Evolutionary conservation across 2,329 filamentous ascomycete genomes (phyloP).

Genomic region (Botryotinia globosa): DNA sequence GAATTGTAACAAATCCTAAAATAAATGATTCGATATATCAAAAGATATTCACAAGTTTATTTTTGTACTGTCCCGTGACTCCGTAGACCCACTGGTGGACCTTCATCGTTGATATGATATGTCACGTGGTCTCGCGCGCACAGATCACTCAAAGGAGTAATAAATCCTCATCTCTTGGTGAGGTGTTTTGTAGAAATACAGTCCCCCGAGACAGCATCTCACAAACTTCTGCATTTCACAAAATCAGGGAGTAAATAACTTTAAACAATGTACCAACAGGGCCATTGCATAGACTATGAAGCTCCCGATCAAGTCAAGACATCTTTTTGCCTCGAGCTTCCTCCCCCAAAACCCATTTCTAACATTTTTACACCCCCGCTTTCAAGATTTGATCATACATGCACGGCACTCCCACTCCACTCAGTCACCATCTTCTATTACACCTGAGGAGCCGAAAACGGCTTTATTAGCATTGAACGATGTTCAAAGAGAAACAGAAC

Average conservation of each 20-base stretch:
- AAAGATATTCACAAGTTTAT: no score
- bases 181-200: not conserved
- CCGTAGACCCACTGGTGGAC: no score
- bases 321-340: not conserved
- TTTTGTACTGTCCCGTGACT: no score
- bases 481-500: not conserved
- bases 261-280: not conserved
- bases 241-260: not conserved
- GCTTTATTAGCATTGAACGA: not conserved
- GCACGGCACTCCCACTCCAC: not conserved
- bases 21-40: no score
- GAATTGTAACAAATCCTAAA: no score
- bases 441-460: not conserved
- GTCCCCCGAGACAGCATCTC: not conserved
- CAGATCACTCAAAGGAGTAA: not conserved
- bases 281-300: not conserved
- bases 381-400: not conserved
- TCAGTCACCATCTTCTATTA: not conserved
- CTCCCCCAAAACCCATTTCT: not conserved
- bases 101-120: not conserved
- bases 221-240: not conserved
- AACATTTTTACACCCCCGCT: not conserved
- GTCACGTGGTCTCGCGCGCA: not conserved
- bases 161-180: not conserved
- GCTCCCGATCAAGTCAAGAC: not conserved